These are phyloP conservation scores for Ophiostoma sp. DNA, from an alignment of 2,329 filamentous ascomycete species.

Conservation along the genomic window DNA sequence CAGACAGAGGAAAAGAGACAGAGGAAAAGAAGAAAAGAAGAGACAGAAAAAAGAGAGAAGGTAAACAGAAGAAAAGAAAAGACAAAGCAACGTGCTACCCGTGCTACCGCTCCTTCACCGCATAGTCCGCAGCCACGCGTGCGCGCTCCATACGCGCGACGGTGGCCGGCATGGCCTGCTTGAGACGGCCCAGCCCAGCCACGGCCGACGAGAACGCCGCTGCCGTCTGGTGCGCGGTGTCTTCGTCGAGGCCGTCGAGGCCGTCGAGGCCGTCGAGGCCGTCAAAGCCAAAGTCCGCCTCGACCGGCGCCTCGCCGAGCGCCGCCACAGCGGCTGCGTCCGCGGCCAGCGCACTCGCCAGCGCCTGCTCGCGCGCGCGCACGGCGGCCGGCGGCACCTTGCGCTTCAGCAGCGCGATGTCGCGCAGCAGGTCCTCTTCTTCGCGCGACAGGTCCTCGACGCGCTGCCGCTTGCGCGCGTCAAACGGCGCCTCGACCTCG, in stretches of 20 bases:
- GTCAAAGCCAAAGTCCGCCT: slow-evolving; percentile 34
- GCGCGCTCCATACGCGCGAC: slow-evolving; percentile 62
- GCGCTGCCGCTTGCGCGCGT: slow-evolving; percentile 52
- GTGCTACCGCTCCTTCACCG: slow-evolving; percentile 39
- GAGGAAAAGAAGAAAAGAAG: too few relatives aligned
- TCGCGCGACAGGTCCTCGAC: slow-evolving; percentile 56
- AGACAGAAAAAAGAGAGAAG: too few relatives aligned
- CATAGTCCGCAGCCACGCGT: slow-evolving; percentile 54
- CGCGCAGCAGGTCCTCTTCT: slow-evolving; percentile 59
- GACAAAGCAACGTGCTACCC: too few relatives aligned
- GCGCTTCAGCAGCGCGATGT: slow-evolving; percentile 57
- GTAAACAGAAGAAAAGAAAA: too few relatives aligned
- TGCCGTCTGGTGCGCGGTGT: slow-evolving; percentile 28
- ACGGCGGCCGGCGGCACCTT: slow-evolving; percentile 43
- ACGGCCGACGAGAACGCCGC: slow-evolving; percentile 40
- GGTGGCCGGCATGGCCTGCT: slow-evolving; percentile 55
- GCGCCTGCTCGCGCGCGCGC: slow-evolving; percentile 38
- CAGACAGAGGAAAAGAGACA: too few relatives aligned
- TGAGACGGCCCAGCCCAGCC: slow-evolving; percentile 47
- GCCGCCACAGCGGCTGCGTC: slow-evolving; percentile 41
- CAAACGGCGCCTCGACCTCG: slow-evolving; percentile 51
- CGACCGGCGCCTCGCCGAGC: slow-evolving; percentile 31
- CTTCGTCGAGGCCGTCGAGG: slow-evolving; percentile 31
- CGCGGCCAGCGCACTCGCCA: slow-evolving; percentile 38
- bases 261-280: too few relatives aligned